Evolutionary conservation across 495 filamentous ascomycete genomes (phyloP).

Genomic region (Penicillium angulare): DNA sequence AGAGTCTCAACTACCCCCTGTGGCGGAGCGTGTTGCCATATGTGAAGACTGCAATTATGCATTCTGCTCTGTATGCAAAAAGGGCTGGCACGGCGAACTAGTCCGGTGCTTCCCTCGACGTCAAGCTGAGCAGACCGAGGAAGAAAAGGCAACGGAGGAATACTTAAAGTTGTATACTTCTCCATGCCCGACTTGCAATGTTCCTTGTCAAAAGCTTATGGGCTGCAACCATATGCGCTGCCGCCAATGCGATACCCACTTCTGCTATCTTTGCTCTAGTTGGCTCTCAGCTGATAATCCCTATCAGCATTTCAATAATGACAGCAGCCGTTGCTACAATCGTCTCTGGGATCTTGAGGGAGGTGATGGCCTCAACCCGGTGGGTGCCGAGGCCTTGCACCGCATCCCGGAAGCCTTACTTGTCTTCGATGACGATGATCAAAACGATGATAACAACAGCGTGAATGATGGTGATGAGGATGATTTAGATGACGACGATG

Average conservation of each 20-base stretch:
- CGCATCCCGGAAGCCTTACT: conserved; percentile 36
- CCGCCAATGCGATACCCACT: conserved; percentile 84
- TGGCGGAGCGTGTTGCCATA: conserved; percentile 67
- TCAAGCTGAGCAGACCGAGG: conserved; percentile 66
- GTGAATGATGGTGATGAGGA: conserved; percentile 26
- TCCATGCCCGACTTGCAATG: conserved; percentile 85
- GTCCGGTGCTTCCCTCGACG: conserved; percentile 59
- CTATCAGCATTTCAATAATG: conserved; percentile 82
- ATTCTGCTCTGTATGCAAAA: conserved; percentile 74
- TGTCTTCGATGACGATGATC: conserved; percentile 40
- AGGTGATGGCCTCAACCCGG: conserved; percentile 64
- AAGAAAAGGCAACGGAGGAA: conserved; percentile 80
- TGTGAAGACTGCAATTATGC: conserved; percentile 91
- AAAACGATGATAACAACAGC: conserved; percentile 29
- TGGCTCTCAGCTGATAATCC: conserved; percentile 83
- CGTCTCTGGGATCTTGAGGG: conserved; percentile 86
- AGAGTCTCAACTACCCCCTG: conserved; percentile 39
- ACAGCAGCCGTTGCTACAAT: conserved; percentile 67
- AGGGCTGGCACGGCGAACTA: conserved; percentile 89
- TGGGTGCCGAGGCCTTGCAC: conserved; percentile 44
- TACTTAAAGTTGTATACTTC: conserved; percentile 80
- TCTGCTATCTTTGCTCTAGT: conserved; percentile 89
- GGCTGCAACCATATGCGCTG: conserved; percentile 99
- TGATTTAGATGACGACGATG: conserved; percentile 30
- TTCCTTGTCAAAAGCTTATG: conserved; percentile 81